A percentile compares a stretch with the other conserved stretches of the same genome.
These are phyloP conservation scores for Peronospora farinosa DNA, from an alignment of 352 stramenopile species.

Conservation along the genomic window DNA sequence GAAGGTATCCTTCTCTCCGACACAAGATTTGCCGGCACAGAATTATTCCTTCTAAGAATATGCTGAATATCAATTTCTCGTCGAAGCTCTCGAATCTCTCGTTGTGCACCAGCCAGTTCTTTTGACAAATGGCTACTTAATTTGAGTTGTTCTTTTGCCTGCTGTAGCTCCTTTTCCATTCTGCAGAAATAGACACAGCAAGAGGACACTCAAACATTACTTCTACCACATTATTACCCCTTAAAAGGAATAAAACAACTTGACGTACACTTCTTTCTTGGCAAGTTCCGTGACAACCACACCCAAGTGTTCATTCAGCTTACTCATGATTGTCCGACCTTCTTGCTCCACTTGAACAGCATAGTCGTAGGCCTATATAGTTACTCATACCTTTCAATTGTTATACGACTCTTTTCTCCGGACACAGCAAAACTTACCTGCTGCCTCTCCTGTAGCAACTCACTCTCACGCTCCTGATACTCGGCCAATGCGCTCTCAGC, in stretches of 20 bases:
- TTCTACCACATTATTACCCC: not conserved
- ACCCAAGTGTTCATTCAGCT: constrained; percentile 44
- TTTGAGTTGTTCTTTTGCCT: constrained; percentile 52
- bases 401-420: not conserved
- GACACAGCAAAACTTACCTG: constrained; percentile 26
- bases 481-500: constrained; percentile 35
- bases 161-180: constrained; percentile 52
- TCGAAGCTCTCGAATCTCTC: constrained; percentile 68
- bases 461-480: constrained; percentile 51
- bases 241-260: not conserved
- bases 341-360: constrained; percentile 46
- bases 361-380: constrained; percentile 46
- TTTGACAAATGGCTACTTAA: constrained; percentile 51
- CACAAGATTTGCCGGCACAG: constrained; percentile 10
- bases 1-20: constrained; percentile 14
- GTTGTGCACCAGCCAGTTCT: constrained; percentile 59
- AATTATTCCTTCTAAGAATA: constrained; percentile 40
- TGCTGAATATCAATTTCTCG: constrained; percentile 63
- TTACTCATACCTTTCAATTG: not conserved
- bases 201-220: not conserved
- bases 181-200: constrained; percentile 17
- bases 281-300: constrained; percentile 51
- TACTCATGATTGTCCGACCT: constrained; percentile 33
- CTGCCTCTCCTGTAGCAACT: constrained; percentile 55
- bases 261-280: constrained; percentile 57